Percentiles rank a stretch among this genome's conserved stretches.
Evolutionary conservation across 495 filamentous ascomycete species (phyloP).

Genomic region (Aspergillus olivimuriae): DNA sequence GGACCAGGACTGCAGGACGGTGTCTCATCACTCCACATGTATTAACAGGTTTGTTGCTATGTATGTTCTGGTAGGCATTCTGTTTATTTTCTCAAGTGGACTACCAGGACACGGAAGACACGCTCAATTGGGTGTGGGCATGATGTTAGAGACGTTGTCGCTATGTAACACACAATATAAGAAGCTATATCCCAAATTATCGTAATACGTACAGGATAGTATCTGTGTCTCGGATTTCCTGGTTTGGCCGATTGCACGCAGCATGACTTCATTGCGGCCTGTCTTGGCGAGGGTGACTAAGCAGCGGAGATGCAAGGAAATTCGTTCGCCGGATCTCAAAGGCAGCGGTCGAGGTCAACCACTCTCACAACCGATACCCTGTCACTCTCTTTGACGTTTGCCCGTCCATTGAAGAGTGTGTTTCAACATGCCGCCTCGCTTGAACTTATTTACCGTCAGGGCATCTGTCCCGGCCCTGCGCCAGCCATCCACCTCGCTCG

Average conservation of each 20-base stretch:
- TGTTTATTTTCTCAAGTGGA: no score
- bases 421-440: constrained; percentile 31
- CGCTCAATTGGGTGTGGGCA: no score
- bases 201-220: neutral
- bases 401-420: constrained; percentile 2
- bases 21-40: no score
- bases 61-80: no score
- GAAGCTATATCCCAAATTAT: no score
- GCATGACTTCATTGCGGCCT: constrained; percentile 1
- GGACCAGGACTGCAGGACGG: no score
- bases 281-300: constrained; percentile 11
- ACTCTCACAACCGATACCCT: neutral
- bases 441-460: constrained; percentile 33
- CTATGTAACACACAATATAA: no score
- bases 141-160: no score
- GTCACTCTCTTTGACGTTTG: constrained; percentile 4
- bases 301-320: constrained; percentile 16
- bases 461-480: constrained; percentile 29
- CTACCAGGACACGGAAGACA: no score
- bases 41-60: no score
- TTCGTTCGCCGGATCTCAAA: constrained; percentile 14
- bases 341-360: constrained; percentile 8
- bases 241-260: no score
- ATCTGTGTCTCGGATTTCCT: no score
- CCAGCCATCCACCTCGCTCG: constrained; percentile 21